Conservation (phyloP, 371 early-diverging fungal species). For the Nematocida sp. region DNA sequence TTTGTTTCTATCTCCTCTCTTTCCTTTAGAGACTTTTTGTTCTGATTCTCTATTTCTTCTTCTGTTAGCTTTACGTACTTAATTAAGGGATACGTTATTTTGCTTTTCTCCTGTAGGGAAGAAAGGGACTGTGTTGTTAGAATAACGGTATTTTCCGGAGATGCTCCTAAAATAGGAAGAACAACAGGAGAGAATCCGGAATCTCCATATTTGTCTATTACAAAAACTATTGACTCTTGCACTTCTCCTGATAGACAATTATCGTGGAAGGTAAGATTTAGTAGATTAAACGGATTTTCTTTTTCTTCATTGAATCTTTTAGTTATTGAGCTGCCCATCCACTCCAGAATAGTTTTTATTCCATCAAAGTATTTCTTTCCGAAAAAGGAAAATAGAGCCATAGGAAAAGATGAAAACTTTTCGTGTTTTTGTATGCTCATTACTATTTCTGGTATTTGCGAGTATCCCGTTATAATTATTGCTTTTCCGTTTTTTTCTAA, state of each 20-base stretch:
- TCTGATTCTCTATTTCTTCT: conserved; percentile 23
- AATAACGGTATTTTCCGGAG: conserved; percentile 51
- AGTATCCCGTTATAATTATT: conserved; percentile 78
- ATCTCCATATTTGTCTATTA: conserved; percentile 53
- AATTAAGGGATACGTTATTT: neutral
- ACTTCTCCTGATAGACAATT: conserved; percentile 28
- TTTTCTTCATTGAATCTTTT: conserved; percentile 60
- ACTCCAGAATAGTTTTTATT: conserved; percentile 66
- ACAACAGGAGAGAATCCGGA: conserved; percentile 53
- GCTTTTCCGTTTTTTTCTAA: conserved; percentile 74
- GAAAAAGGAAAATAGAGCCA: conserved; percentile 61
- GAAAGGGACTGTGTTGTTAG: conserved; percentile 10
- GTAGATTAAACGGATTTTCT: conserved; percentile 63
- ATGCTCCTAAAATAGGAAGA: conserved; percentile 48
- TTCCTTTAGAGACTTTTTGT: conserved; percentile 35
- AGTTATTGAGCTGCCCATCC: conserved; percentile 60
- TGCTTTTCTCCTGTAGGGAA: neutral
- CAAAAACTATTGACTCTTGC: conserved; percentile 55
- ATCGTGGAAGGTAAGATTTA: conserved; percentile 50
- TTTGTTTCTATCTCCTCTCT: conserved; percentile 41
- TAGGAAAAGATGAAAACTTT: conserved; percentile 64
- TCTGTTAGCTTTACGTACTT: conserved; percentile 34
- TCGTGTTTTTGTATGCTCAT: conserved; percentile 78
- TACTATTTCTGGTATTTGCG: conserved; percentile 81
- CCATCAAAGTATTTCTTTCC: conserved; percentile 61